These are phyloP conservation scores for Phlebopus sp. DNA, from an alignment of 1,284 basidiomycete species.

Conservation along the genomic window DNA sequence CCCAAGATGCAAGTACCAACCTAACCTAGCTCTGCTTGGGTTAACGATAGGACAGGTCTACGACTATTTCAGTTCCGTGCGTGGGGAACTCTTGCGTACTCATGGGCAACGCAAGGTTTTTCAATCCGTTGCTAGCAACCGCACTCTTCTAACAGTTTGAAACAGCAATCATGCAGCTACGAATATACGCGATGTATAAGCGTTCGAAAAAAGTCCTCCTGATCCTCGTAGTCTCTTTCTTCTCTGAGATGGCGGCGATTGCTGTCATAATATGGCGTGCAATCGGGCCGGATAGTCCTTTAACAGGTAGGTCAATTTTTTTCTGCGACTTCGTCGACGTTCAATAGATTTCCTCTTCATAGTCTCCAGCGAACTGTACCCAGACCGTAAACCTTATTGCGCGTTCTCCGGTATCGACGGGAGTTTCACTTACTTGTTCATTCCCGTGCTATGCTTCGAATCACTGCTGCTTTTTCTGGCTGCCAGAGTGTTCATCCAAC, in stretches of 20 bases:
- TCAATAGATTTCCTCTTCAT: not conserved
- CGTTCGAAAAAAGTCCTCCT: constrained; percentile 19
- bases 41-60: constrained; percentile 19
- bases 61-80: constrained; percentile 30
- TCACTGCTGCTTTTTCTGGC: constrained; percentile 23
- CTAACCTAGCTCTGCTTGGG: not conserved
- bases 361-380: constrained; percentile 7
- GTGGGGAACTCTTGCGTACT: constrained; percentile 30
- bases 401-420: constrained; percentile 20
- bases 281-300: constrained; percentile 23
- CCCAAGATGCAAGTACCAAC: constrained; percentile 20
- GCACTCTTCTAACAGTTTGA: constrained; percentile 1
- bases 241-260: constrained; percentile 27
- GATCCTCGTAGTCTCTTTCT: constrained; percentile 19
- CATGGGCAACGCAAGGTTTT: constrained; percentile 33
- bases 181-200: constrained; percentile 32
- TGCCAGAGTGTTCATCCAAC: constrained; percentile 15
- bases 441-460: constrained; percentile 31
- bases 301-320: constrained; percentile 17
- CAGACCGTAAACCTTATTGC: constrained; percentile 14
- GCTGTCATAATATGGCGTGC: constrained; percentile 24
- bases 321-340: not conserved
- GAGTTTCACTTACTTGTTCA: constrained; percentile 29
- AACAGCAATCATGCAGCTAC: constrained; percentile 31
- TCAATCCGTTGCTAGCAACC: not conserved